Evolutionary conservation across 805 yeast species (phyloP).

Genomic region (Monosporozyma aerobia): DNA sequence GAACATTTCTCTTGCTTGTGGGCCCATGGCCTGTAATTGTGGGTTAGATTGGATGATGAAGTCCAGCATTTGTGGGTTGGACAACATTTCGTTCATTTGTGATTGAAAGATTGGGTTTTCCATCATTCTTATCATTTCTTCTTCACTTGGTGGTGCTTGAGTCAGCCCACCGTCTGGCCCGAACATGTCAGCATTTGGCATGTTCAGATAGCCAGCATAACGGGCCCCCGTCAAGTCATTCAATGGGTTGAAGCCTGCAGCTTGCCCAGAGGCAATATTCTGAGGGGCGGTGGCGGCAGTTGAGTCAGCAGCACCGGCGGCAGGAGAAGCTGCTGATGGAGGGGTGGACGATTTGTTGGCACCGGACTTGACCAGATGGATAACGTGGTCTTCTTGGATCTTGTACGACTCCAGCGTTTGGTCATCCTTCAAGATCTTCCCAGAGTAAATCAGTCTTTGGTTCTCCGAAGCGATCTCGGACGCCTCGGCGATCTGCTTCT

Average conservation of each 20-base stretch:
- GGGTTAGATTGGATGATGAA: constrained; percentile 75
- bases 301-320: constrained; percentile 14
- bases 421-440: constrained; percentile 80
- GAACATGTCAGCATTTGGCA: constrained; percentile 82
- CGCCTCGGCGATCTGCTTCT: constrained; percentile 49
- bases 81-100: constrained; percentile 69
- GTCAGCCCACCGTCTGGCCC: constrained; percentile 83
- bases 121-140: constrained; percentile 66
- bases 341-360: constrained; percentile 21
- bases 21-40: constrained; percentile 77
- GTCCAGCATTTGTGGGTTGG: constrained; percentile 84
- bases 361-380: constrained; percentile 84
- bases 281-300: constrained; percentile 41
- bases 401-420: constrained; percentile 70
- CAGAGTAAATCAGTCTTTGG: constrained; percentile 87
- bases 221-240: constrained; percentile 92
- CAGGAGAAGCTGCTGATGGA: constrained; percentile 15
- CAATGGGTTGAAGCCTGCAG: constrained; percentile 79
- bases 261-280: constrained; percentile 72
- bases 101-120: constrained; percentile 75
- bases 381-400: constrained; percentile 75
- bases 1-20: constrained; percentile 76
- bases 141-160: constrained; percentile 55
- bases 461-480: constrained; percentile 64
- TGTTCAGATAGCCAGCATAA: constrained; percentile 77